Evolutionary conservation across 192 early-diverging fungal genomes (phyloP), one percentile per base, ranked within the genome.

Genomic region (Dispira simplex): DNA sequence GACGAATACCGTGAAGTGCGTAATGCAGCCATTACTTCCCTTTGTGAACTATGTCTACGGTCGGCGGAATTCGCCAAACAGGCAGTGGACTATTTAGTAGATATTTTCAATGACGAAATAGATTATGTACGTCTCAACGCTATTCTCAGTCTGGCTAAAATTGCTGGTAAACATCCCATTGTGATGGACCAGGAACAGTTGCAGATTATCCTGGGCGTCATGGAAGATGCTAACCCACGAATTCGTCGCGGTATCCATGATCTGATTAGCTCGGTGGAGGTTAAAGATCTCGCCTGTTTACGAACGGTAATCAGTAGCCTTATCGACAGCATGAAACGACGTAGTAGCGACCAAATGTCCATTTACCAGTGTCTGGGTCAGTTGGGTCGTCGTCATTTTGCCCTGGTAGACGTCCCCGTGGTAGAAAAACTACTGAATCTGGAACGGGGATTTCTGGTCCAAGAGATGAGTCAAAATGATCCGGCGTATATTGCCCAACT

Each of bases 101-200:
- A 96, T 63, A 98, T 98, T 90, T 92, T 98, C 65, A 95, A 96
- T 73, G 95, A 98, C 73, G 92, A 95, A 68, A 89, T 90, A 66
- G 82, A 88, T 65, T 75, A 76, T 46, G 88, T 98, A 4, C 85
- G 95, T 0, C 66, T 92, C 8, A 85, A 91, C 46, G 82, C 92
- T 0, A 83, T 95, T 43, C 77, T 76, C 20, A 87, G 81, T 55
- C 78, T 98, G 14, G 75, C 73, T 21, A 77, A 82, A 48, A 85
- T 98, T 53, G 90, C 85, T 0, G 67, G 68, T 3, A 72, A 73
- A 1, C 64, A 77, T 11, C 68, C 66, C 0, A 76, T 93, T 10
- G 60, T 68, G 18, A 73, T 93, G 39, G 79, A 85, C 45, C 80
- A 77, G 8, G 87, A 91, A 63, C 87, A 91, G 71, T 72, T 95